A percentile compares a stretch with the other conserved stretches of the same genome.
These are phyloP conservation scores for Taphrina wiesneri DNA, from an alignment of 1,139 yeast genomes.

Conservation along the genomic window DNA sequence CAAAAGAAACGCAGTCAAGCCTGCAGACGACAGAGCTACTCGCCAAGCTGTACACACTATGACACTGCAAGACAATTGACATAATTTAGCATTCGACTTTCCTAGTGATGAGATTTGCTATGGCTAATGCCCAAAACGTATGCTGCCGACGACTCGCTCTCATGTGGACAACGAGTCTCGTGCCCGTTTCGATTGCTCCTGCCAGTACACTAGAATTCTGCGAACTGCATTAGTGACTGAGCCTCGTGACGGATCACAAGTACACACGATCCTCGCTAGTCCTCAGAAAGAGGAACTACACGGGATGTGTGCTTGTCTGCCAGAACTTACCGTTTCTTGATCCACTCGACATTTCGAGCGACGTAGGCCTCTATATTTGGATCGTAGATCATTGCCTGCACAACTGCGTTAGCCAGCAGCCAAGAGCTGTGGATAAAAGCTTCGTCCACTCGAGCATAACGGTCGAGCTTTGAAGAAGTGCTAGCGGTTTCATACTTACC, in stretches of 20 bases:
- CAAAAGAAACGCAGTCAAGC: too few relatives aligned
- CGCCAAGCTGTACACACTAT: too few relatives aligned
- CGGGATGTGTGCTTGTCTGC: not conserved
- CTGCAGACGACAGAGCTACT: too few relatives aligned
- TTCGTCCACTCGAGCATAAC: not conserved
- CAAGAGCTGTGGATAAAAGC: not conserved
- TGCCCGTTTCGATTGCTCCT: not conserved
- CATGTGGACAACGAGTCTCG: too few relatives aligned
- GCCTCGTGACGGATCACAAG: too few relatives aligned
- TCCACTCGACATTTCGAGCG: constrained; percentile 23
- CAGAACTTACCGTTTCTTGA: constrained; percentile 18
- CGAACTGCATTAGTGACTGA: not conserved
- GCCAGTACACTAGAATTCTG: not conserved
- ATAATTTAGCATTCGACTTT: too few relatives aligned
- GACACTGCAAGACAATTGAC: too few relatives aligned
- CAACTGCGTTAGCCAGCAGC: not conserved
- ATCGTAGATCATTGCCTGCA: constrained; percentile 26
- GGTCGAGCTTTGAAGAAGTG: not conserved
- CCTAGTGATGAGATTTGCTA: too few relatives aligned
- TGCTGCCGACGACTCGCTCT: too few relatives aligned
- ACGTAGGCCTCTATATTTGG: not conserved
- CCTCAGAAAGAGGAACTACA: not conserved
- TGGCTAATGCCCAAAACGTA: too few relatives aligned
- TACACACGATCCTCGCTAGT: not conserved
- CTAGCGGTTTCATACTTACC: constrained; percentile 4